These are phyloP conservation scores for Aspergillus incahuasiensis DNA, from an alignment of 495 filamentous ascomycete species.

Conservation along the genomic window DNA sequence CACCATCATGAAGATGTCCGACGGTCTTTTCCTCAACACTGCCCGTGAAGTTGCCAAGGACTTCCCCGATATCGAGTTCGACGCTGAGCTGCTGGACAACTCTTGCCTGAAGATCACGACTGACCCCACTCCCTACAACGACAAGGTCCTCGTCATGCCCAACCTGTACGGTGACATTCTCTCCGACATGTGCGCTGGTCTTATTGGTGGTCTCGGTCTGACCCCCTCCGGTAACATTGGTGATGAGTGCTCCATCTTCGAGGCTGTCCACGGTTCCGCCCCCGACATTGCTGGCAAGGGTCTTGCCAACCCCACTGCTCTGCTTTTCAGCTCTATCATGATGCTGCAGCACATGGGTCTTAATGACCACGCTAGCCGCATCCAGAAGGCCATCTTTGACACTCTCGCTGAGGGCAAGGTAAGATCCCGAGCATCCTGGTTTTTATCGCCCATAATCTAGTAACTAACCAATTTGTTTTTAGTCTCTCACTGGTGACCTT, in stretches of 20 bases:
- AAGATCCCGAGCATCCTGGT: no score
- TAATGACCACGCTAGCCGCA: constrained; percentile 74
- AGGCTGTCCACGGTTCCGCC: constrained; percentile 96
- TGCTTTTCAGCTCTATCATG: constrained; percentile 91
- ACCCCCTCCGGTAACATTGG: constrained; percentile 98
- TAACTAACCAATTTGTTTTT: constrained; percentile 16
- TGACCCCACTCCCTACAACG: constrained; percentile 90
- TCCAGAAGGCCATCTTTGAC: constrained; percentile 91
- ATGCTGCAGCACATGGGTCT: constrained; percentile 99
- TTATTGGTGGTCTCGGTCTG: constrained; percentile 94
- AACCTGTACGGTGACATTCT: constrained; percentile 99
- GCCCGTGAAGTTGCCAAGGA: constrained; percentile 84
- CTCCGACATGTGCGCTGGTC: constrained; percentile 97
- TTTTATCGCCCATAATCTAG: background rate
- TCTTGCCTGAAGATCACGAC: constrained; percentile 97
- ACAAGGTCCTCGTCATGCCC: constrained; percentile 99
- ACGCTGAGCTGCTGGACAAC: constrained; percentile 96
- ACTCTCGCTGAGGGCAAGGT: constrained; percentile 93
- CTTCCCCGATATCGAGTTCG: constrained; percentile 90
- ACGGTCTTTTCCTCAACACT: constrained; percentile 91
- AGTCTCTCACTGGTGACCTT: constrained; percentile 86
- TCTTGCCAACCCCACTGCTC: constrained; percentile 91
- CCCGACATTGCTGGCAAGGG: constrained; percentile 96
- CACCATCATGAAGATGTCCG: constrained; percentile 99
- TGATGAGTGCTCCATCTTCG: constrained; percentile 98